Base-by-base conservation (phyloP, 129 eudicot genomes). In the Gnaphalium uliginosum region DNA sequence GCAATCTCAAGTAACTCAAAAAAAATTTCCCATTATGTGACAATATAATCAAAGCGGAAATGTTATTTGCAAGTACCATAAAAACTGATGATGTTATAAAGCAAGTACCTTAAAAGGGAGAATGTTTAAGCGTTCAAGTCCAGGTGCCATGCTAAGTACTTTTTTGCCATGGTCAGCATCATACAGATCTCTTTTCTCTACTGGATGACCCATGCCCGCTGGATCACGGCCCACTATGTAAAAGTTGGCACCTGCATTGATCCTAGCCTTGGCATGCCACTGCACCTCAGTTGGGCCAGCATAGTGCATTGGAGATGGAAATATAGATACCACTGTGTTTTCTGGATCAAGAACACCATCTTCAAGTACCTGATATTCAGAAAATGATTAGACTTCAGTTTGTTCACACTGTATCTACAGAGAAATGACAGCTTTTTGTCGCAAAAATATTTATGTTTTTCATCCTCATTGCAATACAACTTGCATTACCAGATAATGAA, bases 251-350 rank as follows among this genome's bases (percentile, higher is more conserved):
- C 99, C 99, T 1, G 99, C 99, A 54, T 94, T 94, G 48, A 94
- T 94, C 46, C 97, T 88, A 25, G 99, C 99, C 84, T 94, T 94
- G 11, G 99, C 99, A 78, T 94, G 99, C 99, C 99, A 94, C 67
- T 94, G 97, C 30, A 94, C 99, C 87, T 94, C 99, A n/a, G 99
- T 94, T 24, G 99, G 99, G 33, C 99, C 99, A n/a, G 99, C 97
- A 80, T 91, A 94, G 81, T 87, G 99, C 99, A 94, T 91, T 10
- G 97, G 97, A 21, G 99, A 94, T 68, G 98, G 98, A 76, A 94
- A 90, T 83, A 90, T 94, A 18, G 98, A 91, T 17, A 94, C 96
- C 56, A 91, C 95, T 5, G 97, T 91, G 57, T 87, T 91, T 85
- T 91, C 92, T 30, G 97, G 97, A 78, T 91, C 98, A 54, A 93